Evolutionary conservation across 1,284 basidiomycete species (phyloP), one percentile per base, ranked within the genome.

Genomic region (Microbotryum saponariae): DNA sequence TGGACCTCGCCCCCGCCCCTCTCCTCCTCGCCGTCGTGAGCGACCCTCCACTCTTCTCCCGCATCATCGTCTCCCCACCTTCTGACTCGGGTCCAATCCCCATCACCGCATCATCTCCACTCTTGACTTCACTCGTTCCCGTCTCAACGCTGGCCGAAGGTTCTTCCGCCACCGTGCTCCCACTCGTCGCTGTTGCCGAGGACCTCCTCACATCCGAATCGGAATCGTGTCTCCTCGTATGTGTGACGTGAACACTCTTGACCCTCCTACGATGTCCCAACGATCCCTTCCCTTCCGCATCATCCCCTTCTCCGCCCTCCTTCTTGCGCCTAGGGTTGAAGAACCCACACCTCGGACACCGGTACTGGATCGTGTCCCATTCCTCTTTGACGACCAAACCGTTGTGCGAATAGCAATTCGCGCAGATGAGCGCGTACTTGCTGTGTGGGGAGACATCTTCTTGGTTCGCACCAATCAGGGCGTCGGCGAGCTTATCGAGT

Each of bases 341-440:
- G 71, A 83, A 80, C 18, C 83, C 83, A 71, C 87, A 89, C 71
- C 85, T 85, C 0, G 83, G 84, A 70, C 87, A 89, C 51, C 83
- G 75, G 70, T 87, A 89, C 76, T 88, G 90, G 57, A 90, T 84
- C 65, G 90, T 85, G 71, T 91, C 87, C 84, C 89, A 96, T 75
- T 89, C 82, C 63, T 84, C 85, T 74, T 91, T 88, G 64, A 88
- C 87, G 5, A 94, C 89, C 10, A 99, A 80, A 0, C 94, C 94
- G 72, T 98, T 98, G 76, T 98, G 94, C 18, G 84, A 78, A 73
- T 91, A 94, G 74, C 94, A 98, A 69, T 86, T 86, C 63, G 85
- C 84, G 76, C 94, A 99, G 49, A 99, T 96, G 60, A 98, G 81
- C 1, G 94, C 96, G 72, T 93, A 98, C 63, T 89, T 85, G 66